Percentiles rank a stretch among this genome's conserved stretches.
Evolutionary conservation across 257 asterid species (phyloP).

Genomic region (Nicotiana paniculata): DNA sequence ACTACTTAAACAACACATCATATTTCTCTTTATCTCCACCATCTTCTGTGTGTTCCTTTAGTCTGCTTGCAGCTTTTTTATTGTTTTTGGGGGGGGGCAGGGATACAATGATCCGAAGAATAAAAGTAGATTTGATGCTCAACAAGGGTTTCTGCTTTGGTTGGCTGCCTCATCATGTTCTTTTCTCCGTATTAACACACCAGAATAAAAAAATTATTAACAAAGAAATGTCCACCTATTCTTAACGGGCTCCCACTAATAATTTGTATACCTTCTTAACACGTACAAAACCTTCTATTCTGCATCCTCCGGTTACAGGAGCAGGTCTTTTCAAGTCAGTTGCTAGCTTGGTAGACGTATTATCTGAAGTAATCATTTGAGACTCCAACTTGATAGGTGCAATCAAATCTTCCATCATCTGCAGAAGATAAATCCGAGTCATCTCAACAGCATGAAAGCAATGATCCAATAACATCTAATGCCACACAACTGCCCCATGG

Average conservation of each 20-base stretch:
- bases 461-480: background rate
- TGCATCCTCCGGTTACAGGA: conserved; percentile 88
- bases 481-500: background rate
- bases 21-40: background rate
- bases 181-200: background rate
- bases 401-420: conserved; percentile 85
- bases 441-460: background rate
- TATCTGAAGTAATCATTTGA: conserved; percentile 40
- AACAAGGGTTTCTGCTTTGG: background rate
- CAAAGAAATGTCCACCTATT: background rate
- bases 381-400: conserved; percentile 63
- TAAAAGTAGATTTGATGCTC: background rate
- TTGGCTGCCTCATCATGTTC: background rate
- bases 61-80: background rate
- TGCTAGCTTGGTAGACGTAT: conserved; percentile 24
- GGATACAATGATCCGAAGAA: background rate
- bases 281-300: conserved; percentile 94
- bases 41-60: background rate
- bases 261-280: conserved; percentile 67
- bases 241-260: background rate
- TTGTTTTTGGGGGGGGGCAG: too few relatives aligned
- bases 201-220: background rate
- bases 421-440: conserved; percentile 21
- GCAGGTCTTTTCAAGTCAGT: conserved; percentile 71
- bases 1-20: background rate